Evolutionary conservation across 2,329 filamentous ascomycete species (phyloP).

Genomic region (Botrytis tulipae): DNA sequence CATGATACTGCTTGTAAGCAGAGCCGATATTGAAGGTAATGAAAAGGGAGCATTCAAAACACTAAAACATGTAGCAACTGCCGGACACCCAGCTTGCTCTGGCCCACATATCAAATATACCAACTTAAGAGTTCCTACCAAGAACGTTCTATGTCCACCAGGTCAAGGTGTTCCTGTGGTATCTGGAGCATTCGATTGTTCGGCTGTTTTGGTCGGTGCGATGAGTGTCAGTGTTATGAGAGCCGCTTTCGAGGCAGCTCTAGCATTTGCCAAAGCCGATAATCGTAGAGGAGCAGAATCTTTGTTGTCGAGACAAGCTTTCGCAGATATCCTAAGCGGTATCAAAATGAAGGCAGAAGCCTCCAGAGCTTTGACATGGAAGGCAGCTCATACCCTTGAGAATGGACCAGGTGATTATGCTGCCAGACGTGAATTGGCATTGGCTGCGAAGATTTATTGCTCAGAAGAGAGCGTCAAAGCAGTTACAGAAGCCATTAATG

Average conservation of each 20-base stretch:
- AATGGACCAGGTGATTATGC: slow-evolving; percentile 41
- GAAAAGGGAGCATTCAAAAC: slow-evolving; percentile 45
- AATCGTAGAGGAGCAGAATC: slow-evolving; percentile 45
- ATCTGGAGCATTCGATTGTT: slow-evolving; percentile 42
- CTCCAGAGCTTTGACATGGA: slow-evolving; percentile 50
- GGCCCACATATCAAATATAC: slow-evolving; percentile 51
- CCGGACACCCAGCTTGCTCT: slow-evolving; percentile 49
- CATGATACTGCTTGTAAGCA: slow-evolving; percentile 51
- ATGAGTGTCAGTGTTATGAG: slow-evolving; percentile 56
- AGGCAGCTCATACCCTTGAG: slow-evolving; percentile 44
- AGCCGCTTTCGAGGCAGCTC: slow-evolving; percentile 50
- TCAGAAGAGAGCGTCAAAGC: slow-evolving; percentile 50
- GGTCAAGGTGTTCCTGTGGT: slow-evolving; percentile 46
- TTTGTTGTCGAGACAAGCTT: slow-evolving; percentile 48
- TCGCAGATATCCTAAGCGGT: slow-evolving; percentile 51
- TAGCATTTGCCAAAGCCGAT: slow-evolving; percentile 50
- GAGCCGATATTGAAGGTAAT: slow-evolving; percentile 48
- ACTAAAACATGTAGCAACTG: slow-evolving; percentile 45
- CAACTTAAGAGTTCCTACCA: slow-evolving; percentile 47
- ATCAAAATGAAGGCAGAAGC: slow-evolving; percentile 54
- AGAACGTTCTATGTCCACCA: slow-evolving; percentile 47
- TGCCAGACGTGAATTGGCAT: slow-evolving; percentile 43
- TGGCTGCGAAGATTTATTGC: slow-evolving; percentile 52
- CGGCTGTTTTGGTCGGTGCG: slow-evolving; percentile 51
- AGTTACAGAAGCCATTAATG: slow-evolving; percentile 50